Base-by-base conservation (phyloP, 1,139 yeast species). In the Diutina pseudorugosa region DNA sequence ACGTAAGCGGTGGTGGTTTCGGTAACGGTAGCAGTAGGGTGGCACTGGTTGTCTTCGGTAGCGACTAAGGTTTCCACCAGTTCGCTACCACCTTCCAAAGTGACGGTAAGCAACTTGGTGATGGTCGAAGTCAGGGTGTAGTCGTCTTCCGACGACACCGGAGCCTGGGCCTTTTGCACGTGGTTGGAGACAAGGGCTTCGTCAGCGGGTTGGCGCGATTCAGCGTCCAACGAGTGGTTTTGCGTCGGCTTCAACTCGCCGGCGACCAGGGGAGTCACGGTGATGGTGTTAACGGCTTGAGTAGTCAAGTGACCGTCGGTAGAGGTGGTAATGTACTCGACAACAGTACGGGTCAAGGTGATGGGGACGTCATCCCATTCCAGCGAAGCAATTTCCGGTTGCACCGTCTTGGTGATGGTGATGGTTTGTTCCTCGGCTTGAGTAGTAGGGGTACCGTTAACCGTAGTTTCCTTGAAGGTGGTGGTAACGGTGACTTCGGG, bases 281-380 rank as follows among this genome's bases (percentile, higher is more conserved):
- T 45, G 3, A 16, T 18, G 23, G 49, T 45, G 23, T 27, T 27
- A 3, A 45, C 49, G n/a, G 49, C 21, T 11, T 45, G 11, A 18
- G 49, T 45, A 41, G 49, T 27, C 36, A 45, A 11, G 12, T 25
- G 40, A 14, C 49, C 49, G 23, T 45, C n/a, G 49, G 36, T 9
- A 14, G 36, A 9, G 33, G 16, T 25, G 49, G 49, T 45, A 41
- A 45, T 25, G 49, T 45, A 45, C 27, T 27, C 40, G 9, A 45
- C 30, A 14, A 45, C 18, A 23, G 40, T 45, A 5, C 20, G 3
- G 40, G 49, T 45, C 40, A 45, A n/a, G 40, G 49, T 45, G n/a
- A 45, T 33, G 21, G 49, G 49, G 19, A 45, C 49, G 49, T 27
- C 27, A 21, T 45, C 49, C 49, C 49, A 45, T 27, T 45, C 49